phyloP scores from a whole-genome alignment of 257 asterid genomes.

The Solanum bulbocastanum region DNA sequence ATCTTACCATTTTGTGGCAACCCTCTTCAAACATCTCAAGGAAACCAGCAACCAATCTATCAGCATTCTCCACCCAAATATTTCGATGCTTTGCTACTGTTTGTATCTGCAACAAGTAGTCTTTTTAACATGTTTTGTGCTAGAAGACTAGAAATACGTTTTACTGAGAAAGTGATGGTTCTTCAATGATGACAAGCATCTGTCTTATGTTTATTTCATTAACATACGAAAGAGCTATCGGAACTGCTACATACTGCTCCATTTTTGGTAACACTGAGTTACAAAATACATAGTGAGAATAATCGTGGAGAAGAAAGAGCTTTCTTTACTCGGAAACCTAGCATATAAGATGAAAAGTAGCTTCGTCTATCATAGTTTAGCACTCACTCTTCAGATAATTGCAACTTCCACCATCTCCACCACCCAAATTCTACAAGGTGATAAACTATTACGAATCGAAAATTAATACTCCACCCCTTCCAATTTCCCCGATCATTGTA shows the following conservation, averaged over 20 bases:
- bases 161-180: not conserved
- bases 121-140: not conserved
- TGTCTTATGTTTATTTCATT: not conserved
- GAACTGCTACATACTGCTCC: not conserved
- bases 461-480: not conserved
- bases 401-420: not conserved
- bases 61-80: constrained; percentile 58
- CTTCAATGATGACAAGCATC: not conserved
- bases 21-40: constrained; percentile 58
- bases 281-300: not conserved
- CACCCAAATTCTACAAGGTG: not conserved
- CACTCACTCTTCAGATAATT: not conserved
- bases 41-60: constrained; percentile 51
- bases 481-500: not conserved
- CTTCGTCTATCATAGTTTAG: not conserved
- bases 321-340: not conserved
- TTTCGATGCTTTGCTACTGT: constrained; percentile 41
- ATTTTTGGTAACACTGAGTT: not conserved
- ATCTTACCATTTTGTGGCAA: constrained; percentile 35
- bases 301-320: not conserved
- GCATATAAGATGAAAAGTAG: not conserved
- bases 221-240: not conserved
- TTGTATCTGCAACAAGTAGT: constrained; percentile 30
- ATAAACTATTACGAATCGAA: not conserved
- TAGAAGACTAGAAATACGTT: not conserved